A percentile compares a stretch with the other conserved stretches of the same genome.
These are phyloP conservation scores for Sphagnum tenellum DNA, from an alignment of 225 moss, liverwort and hornwort genomes.

Conservation along the genomic window DNA sequence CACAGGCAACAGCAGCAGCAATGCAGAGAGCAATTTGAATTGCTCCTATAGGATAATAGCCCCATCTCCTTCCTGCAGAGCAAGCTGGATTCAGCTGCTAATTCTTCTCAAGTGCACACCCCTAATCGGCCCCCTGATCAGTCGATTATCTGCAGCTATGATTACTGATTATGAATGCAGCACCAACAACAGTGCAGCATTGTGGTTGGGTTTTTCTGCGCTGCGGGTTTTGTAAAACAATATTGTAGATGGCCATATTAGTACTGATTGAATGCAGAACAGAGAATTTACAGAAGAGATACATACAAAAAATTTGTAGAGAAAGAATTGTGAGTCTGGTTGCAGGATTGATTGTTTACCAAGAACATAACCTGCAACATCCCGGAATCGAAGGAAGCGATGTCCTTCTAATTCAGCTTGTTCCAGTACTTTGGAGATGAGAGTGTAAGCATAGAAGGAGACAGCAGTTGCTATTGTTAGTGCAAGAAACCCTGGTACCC, in stretches of 20 bases:
- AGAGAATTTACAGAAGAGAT: too few relatives aligned
- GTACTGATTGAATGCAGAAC: too few relatives aligned
- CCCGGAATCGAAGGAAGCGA: constrained; percentile 29
- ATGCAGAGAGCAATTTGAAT: constrained; percentile 43
- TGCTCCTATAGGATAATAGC: constrained; percentile 34
- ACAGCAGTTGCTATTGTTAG: constrained; percentile 12
- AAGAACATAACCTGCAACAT: constrained; percentile 17
- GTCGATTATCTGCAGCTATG: too few relatives aligned
- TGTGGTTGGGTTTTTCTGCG: too few relatives aligned
- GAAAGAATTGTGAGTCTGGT: too few relatives aligned
- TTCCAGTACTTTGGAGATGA: constrained; percentile 20
- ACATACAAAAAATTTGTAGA: too few relatives aligned
- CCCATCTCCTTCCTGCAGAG: constrained; percentile 38
- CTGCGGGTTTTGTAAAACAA: too few relatives aligned
- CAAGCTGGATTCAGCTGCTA: constrained; percentile 6
- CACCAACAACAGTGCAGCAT: too few relatives aligned
- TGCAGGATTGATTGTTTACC: constrained; percentile 5
- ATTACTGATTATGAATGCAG: too few relatives aligned
- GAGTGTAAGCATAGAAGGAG: constrained; percentile 26
- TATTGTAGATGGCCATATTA: too few relatives aligned
- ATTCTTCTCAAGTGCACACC: not conserved
- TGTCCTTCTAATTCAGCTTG: constrained; percentile 24
- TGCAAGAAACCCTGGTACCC: constrained; percentile 25
- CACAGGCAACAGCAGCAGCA: constrained; percentile 34
- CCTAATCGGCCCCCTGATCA: too few relatives aligned